Evolutionary conservation across 148 eudicot genomes (phyloP).

Genomic region (Camellia lanceoleosa): DNA sequence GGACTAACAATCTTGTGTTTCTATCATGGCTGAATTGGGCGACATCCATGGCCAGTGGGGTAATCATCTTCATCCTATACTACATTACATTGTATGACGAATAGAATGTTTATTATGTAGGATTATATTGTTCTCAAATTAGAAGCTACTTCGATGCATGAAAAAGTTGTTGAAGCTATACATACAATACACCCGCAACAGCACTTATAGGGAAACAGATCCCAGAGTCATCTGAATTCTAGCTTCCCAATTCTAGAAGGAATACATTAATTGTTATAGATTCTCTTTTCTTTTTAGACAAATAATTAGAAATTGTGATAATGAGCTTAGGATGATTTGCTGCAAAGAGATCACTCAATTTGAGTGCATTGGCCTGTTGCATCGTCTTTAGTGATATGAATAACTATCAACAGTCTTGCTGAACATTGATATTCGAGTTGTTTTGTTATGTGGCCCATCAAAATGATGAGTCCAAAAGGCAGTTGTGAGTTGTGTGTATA

Average conservation of each 20-base stretch:
- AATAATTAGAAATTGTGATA: background rate
- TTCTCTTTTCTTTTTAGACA: background rate
- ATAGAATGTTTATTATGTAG: background rate
- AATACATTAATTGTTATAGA: background rate
- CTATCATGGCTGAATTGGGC: constrained; percentile 39
- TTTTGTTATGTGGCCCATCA: background rate
- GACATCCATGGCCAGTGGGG: constrained; percentile 71
- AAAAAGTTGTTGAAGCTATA: background rate
- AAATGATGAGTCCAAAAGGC: background rate
- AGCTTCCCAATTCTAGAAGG: background rate
- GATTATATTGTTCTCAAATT: background rate
- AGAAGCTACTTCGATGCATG: background rate
- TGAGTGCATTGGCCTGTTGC: background rate
- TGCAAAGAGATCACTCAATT: constrained; percentile 2
- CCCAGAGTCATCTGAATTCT: background rate
- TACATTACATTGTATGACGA: background rate
- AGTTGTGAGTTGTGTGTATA: background rate
- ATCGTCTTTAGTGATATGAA: background rate
- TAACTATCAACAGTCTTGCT: background rate
- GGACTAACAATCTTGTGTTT: constrained; percentile 45
- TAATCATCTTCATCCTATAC: constrained; percentile 44
- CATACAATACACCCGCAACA: background rate
- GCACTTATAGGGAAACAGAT: background rate
- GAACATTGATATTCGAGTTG: background rate
- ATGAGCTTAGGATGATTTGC: constrained; percentile 6